Percentiles rank a stretch among this genome's conserved stretches.
Conservation (phyloP, 108 stramenopile species). For the Nitzschia putrida region DNA sequence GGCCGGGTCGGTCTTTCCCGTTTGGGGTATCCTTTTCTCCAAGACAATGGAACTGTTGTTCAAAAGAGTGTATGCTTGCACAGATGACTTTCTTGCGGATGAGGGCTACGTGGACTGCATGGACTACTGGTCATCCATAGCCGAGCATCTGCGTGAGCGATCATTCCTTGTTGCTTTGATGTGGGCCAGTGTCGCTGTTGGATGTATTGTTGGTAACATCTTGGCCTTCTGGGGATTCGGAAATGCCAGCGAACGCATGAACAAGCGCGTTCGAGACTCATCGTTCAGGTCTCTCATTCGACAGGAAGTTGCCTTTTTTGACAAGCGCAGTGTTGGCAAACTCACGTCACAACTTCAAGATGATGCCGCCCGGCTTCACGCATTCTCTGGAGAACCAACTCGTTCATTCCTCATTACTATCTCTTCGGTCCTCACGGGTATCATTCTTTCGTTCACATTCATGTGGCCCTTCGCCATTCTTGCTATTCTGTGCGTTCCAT, state of each 20-base stretch:
- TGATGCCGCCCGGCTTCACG: conserved; percentile 73
- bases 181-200: conserved; percentile 5
- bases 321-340: conserved; percentile 62
- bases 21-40: conserved; percentile 68
- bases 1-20: conserved; percentile 73
- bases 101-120: too few relatives aligned
- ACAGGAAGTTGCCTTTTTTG: conserved; percentile 79
- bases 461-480: conserved; percentile 72
- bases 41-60: conserved; percentile 66
- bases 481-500: conserved; percentile 65
- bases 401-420: conserved; percentile 56
- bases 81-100: background rate
- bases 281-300: conserved; percentile 61
- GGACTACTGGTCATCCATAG: too few relatives aligned
- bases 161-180: too few relatives aligned
- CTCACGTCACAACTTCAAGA: conserved; percentile 82
- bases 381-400: conserved; percentile 74
- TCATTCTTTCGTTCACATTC: conserved; percentile 57
- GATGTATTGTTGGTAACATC: conserved; percentile 58
- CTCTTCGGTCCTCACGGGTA: conserved; percentile 54
- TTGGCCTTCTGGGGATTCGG: conserved; percentile 71
- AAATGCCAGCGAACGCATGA: conserved; percentile 69
- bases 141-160: too few relatives aligned
- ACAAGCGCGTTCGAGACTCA: conserved; percentile 66
- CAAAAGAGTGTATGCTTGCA: conserved; percentile 35